These are phyloP conservation scores for Euphrasia confusa DNA, from an alignment of 257 asterid species.

Conservation along the genomic window DNA sequence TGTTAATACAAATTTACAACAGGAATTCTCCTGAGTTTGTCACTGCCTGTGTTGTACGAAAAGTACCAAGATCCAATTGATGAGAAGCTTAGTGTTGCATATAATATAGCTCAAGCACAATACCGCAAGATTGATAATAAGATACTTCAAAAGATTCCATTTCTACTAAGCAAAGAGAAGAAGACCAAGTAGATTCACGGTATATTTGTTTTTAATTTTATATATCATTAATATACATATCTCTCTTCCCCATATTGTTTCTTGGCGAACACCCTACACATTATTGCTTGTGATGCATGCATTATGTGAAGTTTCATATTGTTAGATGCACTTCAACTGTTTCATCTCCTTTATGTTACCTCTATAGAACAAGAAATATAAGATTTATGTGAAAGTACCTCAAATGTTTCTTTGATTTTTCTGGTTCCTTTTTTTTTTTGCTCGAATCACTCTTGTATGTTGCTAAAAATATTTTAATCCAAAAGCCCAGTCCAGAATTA, in stretches of 20 bases:
- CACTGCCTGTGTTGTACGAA: conserved; percentile 68
- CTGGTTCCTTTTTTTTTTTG: background rate
- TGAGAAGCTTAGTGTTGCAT: conserved; percentile 52
- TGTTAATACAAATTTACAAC: conserved; percentile 20
- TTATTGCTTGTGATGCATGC: conserved; percentile 9
- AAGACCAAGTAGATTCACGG: conserved; percentile 58
- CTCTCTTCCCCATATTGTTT: background rate
- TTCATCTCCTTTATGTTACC: background rate
- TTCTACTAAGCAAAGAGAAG: conserved; percentile 54
- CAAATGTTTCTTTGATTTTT: background rate
- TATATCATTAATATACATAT: background rate
- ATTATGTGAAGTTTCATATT: background rate
- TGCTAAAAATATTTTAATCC: background rate
- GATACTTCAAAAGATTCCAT: conserved; percentile 50
- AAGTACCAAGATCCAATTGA: conserved; percentile 76
- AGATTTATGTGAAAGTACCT: background rate
- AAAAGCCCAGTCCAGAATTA: background rate
- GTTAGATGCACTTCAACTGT: conserved; percentile 3
- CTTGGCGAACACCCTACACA: conserved; percentile 4
- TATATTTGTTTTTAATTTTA: conserved; percentile 9
- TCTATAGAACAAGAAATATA: conserved; percentile 12
- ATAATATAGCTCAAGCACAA: conserved; percentile 41
- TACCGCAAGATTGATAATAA: conserved; percentile 44
- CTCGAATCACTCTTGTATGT: background rate
- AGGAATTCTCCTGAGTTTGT: conserved; percentile 71